Evolutionary conservation across 2,329 filamentous ascomycete species (phyloP), one percentile per base, ranked within the genome.

Genomic region (Pseudopithomyces maydicus): DNA sequence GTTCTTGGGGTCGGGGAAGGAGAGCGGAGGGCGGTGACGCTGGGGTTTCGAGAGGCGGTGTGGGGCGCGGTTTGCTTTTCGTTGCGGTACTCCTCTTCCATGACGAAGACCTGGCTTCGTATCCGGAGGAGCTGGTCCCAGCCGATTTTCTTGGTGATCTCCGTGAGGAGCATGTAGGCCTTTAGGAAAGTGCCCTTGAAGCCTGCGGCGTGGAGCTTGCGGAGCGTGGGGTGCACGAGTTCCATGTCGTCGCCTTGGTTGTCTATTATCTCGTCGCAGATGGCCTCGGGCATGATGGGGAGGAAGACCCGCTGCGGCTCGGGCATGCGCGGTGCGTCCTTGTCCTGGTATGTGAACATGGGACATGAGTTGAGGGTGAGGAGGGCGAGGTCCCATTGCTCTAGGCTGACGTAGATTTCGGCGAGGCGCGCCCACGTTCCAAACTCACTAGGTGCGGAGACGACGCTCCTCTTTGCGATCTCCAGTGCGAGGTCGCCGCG

Each of bases 341-440:
- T 98, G 78, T 99, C 95, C 77, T 98, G 95, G 76, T 99, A 98
- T 6, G 95, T 99, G 77, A 99, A 99, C 95, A 99, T 99, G 8
- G 95, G 95, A 76, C 95, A 99, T 17, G 95, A 99, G 79, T 99
- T 99, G 51, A 99, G 84, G 3, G 95, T 98, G 5, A 96, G 88
- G 22, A 99, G 84, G 0, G 95, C 95, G 65, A 98, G 87, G 72
- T 98, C 95, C 92, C 95, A 99, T 72, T 96, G 91, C 74, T 99
- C 95, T 78, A 96, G 86, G 48, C 89, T 86, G 54, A 98, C 91
- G 67, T 99, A 99, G 32, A 98, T 90, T 73, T 98, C 92, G 2
- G 93, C 93, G 61, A 99, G 79, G 55, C 93, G 85, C 55, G 95
- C 94, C 95, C 95, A 99, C 0, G 95, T 98, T 52, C 91, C 91